Base-by-base conservation (phyloP, 208 protist species). In the Trypanosoma boissoni region DNA sequence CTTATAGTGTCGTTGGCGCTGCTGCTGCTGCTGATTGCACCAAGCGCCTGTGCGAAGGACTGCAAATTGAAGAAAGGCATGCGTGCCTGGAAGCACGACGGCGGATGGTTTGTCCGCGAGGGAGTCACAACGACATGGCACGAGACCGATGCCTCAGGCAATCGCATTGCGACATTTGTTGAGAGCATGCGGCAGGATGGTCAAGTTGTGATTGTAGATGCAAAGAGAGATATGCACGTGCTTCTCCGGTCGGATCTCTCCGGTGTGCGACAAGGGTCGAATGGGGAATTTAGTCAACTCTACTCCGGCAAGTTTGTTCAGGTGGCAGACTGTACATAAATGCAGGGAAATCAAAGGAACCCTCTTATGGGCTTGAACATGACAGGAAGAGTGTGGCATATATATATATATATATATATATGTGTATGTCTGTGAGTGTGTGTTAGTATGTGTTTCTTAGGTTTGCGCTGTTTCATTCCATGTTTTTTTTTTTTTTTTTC, bases 281-380 rank as follows among this genome's bases (percentile, higher is more conserved):
- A 92, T 41, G 49, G 80, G 27, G 65, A 76, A 21, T 95, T 91
- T 44, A 52, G 57, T 4, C 76, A 86, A 62, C 72, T 95, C 23
- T 88, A 92, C 59, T 31, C 49, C 2, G 88, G 88, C 12, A 46
- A 39, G 29, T 95, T 86, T 23, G 63, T 87, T 37, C 58, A 63
- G 7, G 57, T 85, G 9, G 72, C 78, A 27, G 80, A 90, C 45
- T 95, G 88, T 56, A 85, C 80, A 44, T 88, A 56, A 75, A 10
- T 28, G n/a, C n/a, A n/a, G n/a, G n/a, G n/a, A n/a, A n/a, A n/a
- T n/a, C n/a, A n/a, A n/a, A n/a, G n/a, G n/a, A n/a, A n/a, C n/a
- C n/a, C n/a, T n/a, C n/a, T n/a, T n/a, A n/a, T n/a, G n/a, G n/a
- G n/a, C n/a, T n/a, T n/a, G n/a, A n/a, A n/a, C n/a, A n/a, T n/a